Base-by-base conservation (phyloP, 352 stramenopile species). In the Phytophthora cryptogea region DNA sequence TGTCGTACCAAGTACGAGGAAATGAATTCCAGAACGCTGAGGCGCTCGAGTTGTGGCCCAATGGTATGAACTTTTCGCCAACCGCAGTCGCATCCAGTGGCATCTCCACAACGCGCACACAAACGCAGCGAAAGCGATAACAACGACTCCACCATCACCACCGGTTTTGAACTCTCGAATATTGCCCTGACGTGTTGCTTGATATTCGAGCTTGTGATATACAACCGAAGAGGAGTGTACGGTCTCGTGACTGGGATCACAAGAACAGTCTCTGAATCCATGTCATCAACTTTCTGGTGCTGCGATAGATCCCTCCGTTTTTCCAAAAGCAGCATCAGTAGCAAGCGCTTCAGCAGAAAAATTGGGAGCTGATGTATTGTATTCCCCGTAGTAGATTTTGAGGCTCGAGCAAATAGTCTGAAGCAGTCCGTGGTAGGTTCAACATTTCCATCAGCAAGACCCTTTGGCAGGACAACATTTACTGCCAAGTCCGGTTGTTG, bases 11-110 rank as follows among this genome's bases (percentile, higher is more conserved):
- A 46, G 5, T 44, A 55, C 0, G 56, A 60, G 9, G 67, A 51
- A 10, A 80, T 68, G 28, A 76, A 68, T 16, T 71, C 45, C 6
- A 64, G 20, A 11, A 82, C 41, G 32, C 52, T 75, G 13, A 69
- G 63, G 11, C 61, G 44, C 26, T 82, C 73, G 27, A 66, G 53
- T 16, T 35, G 23, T 4, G 28, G n/a, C 17, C 39, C 55, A 8
- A 79, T 48, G 2, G 2, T 9, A 54, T 82, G 73, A 0, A 57
- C 16, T 11, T 31, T 35, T 33, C 70, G 51, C 70, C 73, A 82
- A 3, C 51, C 54, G 27, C 73, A 82, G 35, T 5, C 30, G 10
- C 49, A 58, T 3, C 11, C 44, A 23, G 4, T 7, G 54, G 6
- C 50, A 13, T 11, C 20, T 14, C 73, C 70, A 14, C 73, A 82